These are phyloP conservation scores for Trametes punicea DNA, from an alignment of 768 basidiomycete species.

Conservation along the genomic window DNA sequence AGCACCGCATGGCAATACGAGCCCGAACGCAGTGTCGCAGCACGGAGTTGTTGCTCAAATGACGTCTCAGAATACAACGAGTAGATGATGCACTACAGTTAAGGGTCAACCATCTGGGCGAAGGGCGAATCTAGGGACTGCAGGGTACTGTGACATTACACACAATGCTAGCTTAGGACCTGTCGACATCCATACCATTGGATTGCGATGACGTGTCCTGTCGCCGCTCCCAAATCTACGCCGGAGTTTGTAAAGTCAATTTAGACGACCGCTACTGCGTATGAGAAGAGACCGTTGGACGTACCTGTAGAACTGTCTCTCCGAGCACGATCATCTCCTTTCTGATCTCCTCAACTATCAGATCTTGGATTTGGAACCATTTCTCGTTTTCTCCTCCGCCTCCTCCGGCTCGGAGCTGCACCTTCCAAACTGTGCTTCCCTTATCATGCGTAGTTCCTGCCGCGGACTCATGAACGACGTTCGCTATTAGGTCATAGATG, in stretches of 20 bases:
- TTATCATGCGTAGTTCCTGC: slow-evolving; percentile 95
- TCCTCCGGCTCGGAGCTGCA: slow-evolving; percentile 72
- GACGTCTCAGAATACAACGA: not conserved
- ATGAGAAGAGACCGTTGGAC: not conserved
- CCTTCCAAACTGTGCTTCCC: slow-evolving; percentile 90
- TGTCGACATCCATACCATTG: slow-evolving; percentile 34
- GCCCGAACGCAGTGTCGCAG: not conserved
- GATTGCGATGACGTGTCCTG: slow-evolving; percentile 6
- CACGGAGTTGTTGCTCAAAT: not conserved
- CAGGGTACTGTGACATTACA: not conserved
- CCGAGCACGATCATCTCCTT: slow-evolving; percentile 98
- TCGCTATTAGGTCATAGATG: slow-evolving; percentile 91
- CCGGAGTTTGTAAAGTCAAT: slow-evolving; percentile 2
- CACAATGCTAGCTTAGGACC: not conserved
- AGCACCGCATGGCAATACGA: not conserved
- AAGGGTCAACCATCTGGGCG: not conserved
- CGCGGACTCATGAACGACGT: slow-evolving; percentile 92
- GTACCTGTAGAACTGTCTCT: slow-evolving; percentile 92
- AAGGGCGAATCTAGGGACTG: not conserved
- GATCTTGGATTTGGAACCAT: slow-evolving; percentile 96
- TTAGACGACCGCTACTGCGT: not conserved
- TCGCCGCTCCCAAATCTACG: slow-evolving; percentile 32
- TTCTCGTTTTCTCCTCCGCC: slow-evolving; percentile 82
- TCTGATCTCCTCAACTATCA: slow-evolving; percentile 93
- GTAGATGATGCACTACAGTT: not conserved